A percentile compares a stretch with the other conserved stretches of the same genome.
Evolutionary conservation across 352 stramenopile genomes (phyloP).

Genomic region (Globisporangium recalcitrans): DNA sequence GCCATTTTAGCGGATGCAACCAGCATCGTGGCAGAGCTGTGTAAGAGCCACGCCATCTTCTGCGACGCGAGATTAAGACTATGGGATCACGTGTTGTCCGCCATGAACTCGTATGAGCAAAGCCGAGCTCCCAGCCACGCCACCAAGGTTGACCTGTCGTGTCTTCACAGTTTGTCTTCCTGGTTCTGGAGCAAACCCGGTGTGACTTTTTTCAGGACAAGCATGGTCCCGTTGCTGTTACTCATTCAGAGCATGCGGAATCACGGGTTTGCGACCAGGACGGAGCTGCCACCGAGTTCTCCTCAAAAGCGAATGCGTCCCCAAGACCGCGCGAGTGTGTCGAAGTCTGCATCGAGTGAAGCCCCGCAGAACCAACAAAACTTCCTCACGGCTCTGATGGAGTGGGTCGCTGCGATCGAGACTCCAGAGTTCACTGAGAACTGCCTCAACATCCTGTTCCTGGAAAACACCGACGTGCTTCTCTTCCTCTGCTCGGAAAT

Average conservation of each 20-base stretch:
- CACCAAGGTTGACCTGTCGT: slow-evolving; percentile 15
- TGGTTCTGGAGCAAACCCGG: slow-evolving; percentile 32
- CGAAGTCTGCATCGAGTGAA: not conserved
- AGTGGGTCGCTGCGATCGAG: slow-evolving; percentile 31
- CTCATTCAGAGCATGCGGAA: slow-evolving; percentile 21
- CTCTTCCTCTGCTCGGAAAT: slow-evolving; percentile 17
- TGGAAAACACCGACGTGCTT: slow-evolving; percentile 27
- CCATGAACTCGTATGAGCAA: slow-evolving; percentile 9
- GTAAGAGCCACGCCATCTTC: slow-evolving; percentile 26
- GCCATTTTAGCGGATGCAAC: slow-evolving; percentile 14
- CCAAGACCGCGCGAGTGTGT: not conserved
- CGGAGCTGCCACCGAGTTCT: not conserved
- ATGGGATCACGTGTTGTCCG: slow-evolving; percentile 18
- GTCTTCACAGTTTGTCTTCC: slow-evolving; percentile 22
- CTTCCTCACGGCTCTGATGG: slow-evolving; percentile 24
- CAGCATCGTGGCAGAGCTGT: slow-evolving; percentile 24
- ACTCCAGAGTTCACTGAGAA: slow-evolving; percentile 24
- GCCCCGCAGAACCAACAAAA: slow-evolving; percentile 9
- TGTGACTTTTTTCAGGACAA: slow-evolving; percentile 20
- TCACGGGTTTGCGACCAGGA: slow-evolving; percentile 6
- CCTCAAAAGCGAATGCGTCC: not conserved
- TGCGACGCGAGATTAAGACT: slow-evolving; percentile 11
- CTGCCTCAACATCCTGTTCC: slow-evolving; percentile 29
- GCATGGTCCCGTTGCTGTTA: slow-evolving; percentile 15
- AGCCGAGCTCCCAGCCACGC: not conserved